These are phyloP conservation scores for Coniochaeta sp. DNA, from an alignment of 2,329 filamentous ascomycete species.

Conservation along the genomic window DNA sequence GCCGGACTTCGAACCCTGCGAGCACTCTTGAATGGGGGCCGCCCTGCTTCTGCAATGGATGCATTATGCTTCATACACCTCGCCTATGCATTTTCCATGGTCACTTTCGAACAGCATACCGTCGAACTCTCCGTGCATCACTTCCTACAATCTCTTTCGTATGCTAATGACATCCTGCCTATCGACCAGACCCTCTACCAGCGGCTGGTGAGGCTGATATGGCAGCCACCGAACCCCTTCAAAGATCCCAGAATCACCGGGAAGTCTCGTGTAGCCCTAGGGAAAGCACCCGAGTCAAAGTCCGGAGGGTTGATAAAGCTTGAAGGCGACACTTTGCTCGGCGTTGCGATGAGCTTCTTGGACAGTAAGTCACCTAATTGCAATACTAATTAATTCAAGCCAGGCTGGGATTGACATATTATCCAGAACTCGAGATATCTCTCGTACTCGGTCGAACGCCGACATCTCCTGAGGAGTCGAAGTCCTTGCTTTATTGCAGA, in stretches of 20 bases:
- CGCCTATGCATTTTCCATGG: conserved; percentile 41
- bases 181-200: conserved; percentile 32
- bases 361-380: conserved; percentile 35
- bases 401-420: background rate
- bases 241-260: background rate
- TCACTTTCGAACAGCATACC: conserved; percentile 35
- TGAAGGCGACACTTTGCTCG: conserved; percentile 29
- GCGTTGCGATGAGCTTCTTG: conserved; percentile 39
- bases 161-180: conserved; percentile 30
- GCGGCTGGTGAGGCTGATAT: conserved; percentile 37
- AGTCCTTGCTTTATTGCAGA: conserved; percentile 33
- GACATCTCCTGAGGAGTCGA: conserved; percentile 24
- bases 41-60: conserved; percentile 31
- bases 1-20: conserved; percentile 35
- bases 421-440: conserved; percentile 40
- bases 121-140: conserved; percentile 27
- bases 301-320: conserved; percentile 1
- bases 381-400: background rate
- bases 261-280: conserved; percentile 11
- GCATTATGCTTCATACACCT: conserved; percentile 46
- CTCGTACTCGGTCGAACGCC: conserved; percentile 25
- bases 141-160: conserved; percentile 40
- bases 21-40: conserved; percentile 29
- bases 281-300: conserved; percentile 29
- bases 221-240: conserved; percentile 34